Evolutionary conservation across 306 rosid species (phyloP), one percentile per base, ranked within the genome.

Genomic region (Vigna reflexopilosa): DNA sequence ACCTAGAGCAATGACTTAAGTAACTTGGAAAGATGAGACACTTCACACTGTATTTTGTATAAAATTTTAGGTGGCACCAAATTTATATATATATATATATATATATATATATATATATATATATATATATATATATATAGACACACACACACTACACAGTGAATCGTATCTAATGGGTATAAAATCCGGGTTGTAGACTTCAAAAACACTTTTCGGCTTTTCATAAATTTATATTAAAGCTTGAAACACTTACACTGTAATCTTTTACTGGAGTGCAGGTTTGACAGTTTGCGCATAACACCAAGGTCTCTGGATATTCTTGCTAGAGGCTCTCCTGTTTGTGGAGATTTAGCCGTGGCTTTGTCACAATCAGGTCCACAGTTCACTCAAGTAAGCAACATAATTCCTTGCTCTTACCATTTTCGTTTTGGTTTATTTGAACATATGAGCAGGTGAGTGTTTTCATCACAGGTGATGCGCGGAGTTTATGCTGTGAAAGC

Each of bases 321-420:
- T 76, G 91, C 98, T 79, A 89, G 93, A 78, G 98, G 98, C 71
- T 86, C 97, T 80, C 96, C 96, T 75, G 97, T 94, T 73, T 94
- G 97, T 88, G 98, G 98, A 83, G 92, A 94, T 88, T 93, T 94
- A 84, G 96, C 98, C 40, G 98, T 94, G 80, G 84, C 98, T 70
- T 86, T 94, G 70, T 94, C 98, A 69, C 98, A 94, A 84, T 90
- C 97, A 47, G 90, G 98, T 58, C 98, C 98, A 20, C 98, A 94
- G 80, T 94, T 94, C 85, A 89, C 98, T 24, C 98, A 94, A 88
- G 98, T 89, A 64, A 86, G 90, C 67, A 70, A 72, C 75, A 47
- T 58, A 74, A 58, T 57, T 72, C 79, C 32, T 20, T 76, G 48
- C 9, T 65, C 69, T 85, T 65, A 22, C 50, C 45, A 72, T 72